Percentiles rank a stretch among this genome's conserved stretches.
Conservation (phyloP, 2,329 filamentous ascomycete species). For the Phialophora macrospora region DNA sequence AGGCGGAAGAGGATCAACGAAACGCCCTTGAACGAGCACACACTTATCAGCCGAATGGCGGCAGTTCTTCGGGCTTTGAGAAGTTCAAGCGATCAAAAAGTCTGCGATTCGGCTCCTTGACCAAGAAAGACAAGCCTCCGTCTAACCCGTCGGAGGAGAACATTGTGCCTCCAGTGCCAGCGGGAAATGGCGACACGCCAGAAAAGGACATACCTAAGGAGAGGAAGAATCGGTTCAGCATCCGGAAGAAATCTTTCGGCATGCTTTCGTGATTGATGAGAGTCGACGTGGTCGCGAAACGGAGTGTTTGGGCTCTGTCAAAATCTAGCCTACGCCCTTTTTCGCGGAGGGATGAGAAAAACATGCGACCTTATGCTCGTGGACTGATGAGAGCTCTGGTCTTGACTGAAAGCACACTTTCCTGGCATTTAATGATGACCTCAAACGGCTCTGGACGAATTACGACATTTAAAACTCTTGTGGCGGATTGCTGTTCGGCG, state of each 20-base stretch:
- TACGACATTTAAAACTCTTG: constrained; percentile 2
- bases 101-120: constrained; percentile 36
- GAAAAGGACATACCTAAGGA: constrained; percentile 47
- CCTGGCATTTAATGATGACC: neutral
- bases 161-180: constrained; percentile 20
- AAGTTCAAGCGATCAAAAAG: constrained; percentile 68
- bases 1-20: constrained; percentile 58
- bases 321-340: neutral
- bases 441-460: neutral
- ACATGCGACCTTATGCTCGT: neutral
- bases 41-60: constrained; percentile 25
- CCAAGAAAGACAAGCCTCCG: constrained; percentile 35
- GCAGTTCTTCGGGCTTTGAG: constrained; percentile 55
- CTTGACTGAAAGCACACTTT: neutral
- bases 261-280: constrained; percentile 37
- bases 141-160: constrained; percentile 28
- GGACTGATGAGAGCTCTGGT: neutral
- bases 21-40: constrained; percentile 38
- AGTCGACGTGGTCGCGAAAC: neutral
- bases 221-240: constrained; percentile 50
- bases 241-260: constrained; percentile 53
- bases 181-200: constrained; percentile 36
- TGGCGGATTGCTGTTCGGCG: neutral
- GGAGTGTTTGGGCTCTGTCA: neutral
- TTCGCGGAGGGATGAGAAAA: neutral